Conservation (phyloP, 257 asterid genomes). For the Cruciata laevipes region DNA sequence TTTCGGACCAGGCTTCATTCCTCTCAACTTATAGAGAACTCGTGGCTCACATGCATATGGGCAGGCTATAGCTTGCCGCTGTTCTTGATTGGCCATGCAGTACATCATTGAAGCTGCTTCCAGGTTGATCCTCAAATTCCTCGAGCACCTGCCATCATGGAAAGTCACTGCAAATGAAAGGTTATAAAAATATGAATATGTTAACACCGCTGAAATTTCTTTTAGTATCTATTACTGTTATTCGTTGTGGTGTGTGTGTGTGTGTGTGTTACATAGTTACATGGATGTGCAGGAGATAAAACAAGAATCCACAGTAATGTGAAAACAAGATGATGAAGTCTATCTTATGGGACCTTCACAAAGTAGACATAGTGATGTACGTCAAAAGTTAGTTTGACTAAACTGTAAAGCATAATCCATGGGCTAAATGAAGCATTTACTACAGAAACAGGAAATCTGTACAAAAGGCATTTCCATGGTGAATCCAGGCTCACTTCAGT, state of each 20-base stretch:
- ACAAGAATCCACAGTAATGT: not conserved
- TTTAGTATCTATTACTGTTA: not conserved
- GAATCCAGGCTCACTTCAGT: not conserved
- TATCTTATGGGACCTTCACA: slow-evolving; percentile 8
- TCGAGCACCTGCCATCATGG: not conserved
- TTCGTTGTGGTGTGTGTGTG: not conserved
- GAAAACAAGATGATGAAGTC: slow-evolving; percentile 9
- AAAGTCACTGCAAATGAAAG: not conserved
- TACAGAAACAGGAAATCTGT: not conserved
- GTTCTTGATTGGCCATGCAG: too few relatives aligned
- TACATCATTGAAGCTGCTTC: not conserved
- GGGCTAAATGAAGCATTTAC: not conserved
- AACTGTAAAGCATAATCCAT: not conserved
- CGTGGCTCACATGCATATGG: not conserved
- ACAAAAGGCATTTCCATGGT: not conserved
- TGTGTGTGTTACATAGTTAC: not conserved
- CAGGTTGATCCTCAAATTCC: not conserved
- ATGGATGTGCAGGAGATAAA: not conserved
- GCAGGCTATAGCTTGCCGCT: not conserved
- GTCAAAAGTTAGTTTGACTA: slow-evolving; percentile 7
- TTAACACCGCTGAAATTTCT: not conserved
- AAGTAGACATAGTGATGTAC: not conserved
- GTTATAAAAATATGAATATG: not conserved
- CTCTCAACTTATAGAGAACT: slow-evolving; percentile 41
- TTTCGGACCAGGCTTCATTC: slow-evolving; percentile 87